Conservation (phyloP, 768 basidiomycete genomes). For the Leccinum fibrillosum region DNA sequence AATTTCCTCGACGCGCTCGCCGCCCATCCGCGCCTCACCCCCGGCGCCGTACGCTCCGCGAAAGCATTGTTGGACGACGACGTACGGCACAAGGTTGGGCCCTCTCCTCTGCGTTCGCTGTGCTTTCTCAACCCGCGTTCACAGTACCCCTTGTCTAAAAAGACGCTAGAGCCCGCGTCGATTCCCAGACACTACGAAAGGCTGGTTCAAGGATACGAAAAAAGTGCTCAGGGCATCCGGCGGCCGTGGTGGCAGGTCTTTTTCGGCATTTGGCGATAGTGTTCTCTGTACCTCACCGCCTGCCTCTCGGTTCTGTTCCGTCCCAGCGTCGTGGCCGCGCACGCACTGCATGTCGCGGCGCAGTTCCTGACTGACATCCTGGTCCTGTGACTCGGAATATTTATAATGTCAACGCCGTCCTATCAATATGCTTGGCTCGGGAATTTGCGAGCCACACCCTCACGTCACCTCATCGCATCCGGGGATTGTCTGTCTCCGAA, state of each 20-base stretch:
- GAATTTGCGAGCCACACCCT: background rate
- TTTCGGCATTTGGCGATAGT: slow-evolving; percentile 60
- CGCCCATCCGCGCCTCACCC: slow-evolving; percentile 64
- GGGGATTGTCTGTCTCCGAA: background rate
- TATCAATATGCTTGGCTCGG: background rate
- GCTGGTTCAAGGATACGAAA: slow-evolving; percentile 70
- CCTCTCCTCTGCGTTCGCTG: too few species aligned
- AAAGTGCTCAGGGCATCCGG: slow-evolving; percentile 71
- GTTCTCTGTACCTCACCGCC: background rate
- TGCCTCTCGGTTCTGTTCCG: background rate
- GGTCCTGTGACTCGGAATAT: background rate
- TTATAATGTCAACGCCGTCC: background rate
- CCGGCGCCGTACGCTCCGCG: slow-evolving; percentile 56
- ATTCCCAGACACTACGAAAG: slow-evolving; percentile 72
- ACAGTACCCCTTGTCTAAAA: slow-evolving; percentile 66
- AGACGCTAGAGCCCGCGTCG: slow-evolving; percentile 64
- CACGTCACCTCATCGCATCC: background rate
- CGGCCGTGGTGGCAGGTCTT: slow-evolving; percentile 85
- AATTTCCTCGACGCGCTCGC: slow-evolving; percentile 62
- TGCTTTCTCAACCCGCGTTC: slow-evolving; percentile 11
- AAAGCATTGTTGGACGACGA: slow-evolving; percentile 53
- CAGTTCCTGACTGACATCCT: background rate
- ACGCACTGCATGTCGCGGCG: background rate
- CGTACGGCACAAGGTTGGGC: slow-evolving; percentile 52
- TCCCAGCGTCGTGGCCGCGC: background rate